These are phyloP conservation scores for Euptelea pleiosperma DNA, from an alignment of 164 flowering plant genomes.

Conservation along the genomic window DNA sequence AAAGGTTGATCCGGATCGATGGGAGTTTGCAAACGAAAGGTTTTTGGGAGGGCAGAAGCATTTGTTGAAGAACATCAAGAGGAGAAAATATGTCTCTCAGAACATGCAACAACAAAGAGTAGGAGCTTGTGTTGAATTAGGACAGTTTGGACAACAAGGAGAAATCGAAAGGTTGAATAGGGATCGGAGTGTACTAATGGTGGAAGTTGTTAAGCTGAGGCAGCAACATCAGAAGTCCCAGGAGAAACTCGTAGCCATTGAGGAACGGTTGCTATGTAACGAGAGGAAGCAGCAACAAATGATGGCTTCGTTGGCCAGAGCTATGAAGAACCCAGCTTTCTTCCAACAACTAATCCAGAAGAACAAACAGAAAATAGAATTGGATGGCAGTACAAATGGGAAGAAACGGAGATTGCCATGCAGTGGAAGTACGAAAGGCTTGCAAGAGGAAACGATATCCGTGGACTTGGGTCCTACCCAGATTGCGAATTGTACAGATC, in stretches of 20 bases:
- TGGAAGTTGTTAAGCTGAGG: slow-evolving; percentile 37
- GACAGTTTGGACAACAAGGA: not conserved
- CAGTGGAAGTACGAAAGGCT: slow-evolving; percentile 14
- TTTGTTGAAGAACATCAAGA: slow-evolving; percentile 48
- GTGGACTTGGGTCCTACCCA: not conserved
- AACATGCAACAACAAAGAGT: slow-evolving; percentile 6
- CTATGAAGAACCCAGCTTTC: slow-evolving; percentile 25
- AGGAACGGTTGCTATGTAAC: slow-evolving; percentile 24
- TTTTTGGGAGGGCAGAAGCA: slow-evolving; percentile 56
- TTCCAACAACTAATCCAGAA: slow-evolving; percentile 26
- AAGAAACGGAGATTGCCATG: slow-evolving; percentile 39
- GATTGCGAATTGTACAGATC: no score
- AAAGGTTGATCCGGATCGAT: not conserved
- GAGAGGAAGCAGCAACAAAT: slow-evolving; percentile 41
- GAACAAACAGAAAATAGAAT: slow-evolving; percentile 23
- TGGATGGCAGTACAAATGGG: slow-evolving; percentile 18
- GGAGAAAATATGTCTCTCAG: slow-evolving; percentile 27
- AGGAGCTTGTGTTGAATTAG: no score
- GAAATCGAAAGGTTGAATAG: slow-evolving; percentile 29
- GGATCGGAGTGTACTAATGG: slow-evolving; percentile 30
- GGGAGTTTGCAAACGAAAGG: no score
- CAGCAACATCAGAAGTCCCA: slow-evolving; percentile 35
- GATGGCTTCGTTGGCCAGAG: slow-evolving; percentile 33
- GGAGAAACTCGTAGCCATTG: slow-evolving; percentile 17
- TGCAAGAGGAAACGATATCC: slow-evolving; percentile 17